phyloP scores from a whole-genome alignment of 169 alveolate species.

The Eimeria mitis region DNA sequence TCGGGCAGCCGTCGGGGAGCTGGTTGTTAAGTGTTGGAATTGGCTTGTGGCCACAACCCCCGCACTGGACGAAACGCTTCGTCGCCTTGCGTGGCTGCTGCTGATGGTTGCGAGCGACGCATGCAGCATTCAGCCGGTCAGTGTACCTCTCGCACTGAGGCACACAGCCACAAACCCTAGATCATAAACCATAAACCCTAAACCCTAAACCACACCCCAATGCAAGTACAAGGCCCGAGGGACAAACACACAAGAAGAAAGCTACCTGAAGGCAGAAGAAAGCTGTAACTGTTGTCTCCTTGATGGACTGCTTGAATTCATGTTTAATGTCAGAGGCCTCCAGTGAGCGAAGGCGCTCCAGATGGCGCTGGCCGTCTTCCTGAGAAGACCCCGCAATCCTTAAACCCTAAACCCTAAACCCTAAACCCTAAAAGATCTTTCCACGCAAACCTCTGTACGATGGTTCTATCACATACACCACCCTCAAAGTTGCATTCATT shows the following conservation, averaged over 20 bases:
- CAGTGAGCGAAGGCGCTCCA: conserved; percentile 25
- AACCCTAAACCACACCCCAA: neutral
- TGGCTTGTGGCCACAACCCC: conserved; percentile 20
- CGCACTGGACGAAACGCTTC: conserved; percentile 22
- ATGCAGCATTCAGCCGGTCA: conserved; percentile 26
- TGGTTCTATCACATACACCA: neutral
- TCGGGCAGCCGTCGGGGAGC: conserved; percentile 38
- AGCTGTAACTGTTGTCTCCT: conserved; percentile 46
- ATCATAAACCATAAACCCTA: neutral
- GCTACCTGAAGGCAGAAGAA: conserved; percentile 51
- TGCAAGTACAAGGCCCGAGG: neutral
- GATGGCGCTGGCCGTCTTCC: conserved; percentile 30
- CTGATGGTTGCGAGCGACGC: conserved; percentile 48
- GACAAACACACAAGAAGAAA: neutral
- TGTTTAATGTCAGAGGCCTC: conserved; percentile 56
- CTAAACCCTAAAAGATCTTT: conserved; percentile 26
- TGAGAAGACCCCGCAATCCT: conserved; percentile 2
- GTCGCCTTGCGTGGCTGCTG: conserved; percentile 28
- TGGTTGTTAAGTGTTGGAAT: conserved; percentile 30
- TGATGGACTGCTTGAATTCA: conserved; percentile 72
- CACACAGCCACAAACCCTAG: neutral
- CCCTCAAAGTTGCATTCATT: neutral
- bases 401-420: conserved; percentile 41
- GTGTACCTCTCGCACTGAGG: conserved; percentile 39
- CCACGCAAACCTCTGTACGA: neutral